Evolutionary conservation across 2,329 filamentous ascomycete species (phyloP).

Genomic region (Aspergillus sergii): DNA sequence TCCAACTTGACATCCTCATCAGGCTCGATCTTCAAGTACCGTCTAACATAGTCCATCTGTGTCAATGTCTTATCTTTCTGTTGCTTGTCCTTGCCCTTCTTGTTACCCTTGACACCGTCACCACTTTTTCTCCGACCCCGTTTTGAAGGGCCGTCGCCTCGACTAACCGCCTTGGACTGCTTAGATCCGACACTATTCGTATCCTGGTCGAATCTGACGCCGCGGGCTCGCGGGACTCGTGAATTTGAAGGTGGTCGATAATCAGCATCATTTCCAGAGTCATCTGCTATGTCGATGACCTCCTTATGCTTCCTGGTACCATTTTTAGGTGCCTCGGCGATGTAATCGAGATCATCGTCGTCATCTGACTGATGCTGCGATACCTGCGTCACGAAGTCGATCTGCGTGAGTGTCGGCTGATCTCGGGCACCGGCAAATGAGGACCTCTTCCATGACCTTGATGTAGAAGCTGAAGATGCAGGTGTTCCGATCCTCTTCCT

Average conservation of each 20-base stretch:
- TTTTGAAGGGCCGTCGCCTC: conserved; percentile 15
- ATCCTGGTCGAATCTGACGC: conserved; percentile 14
- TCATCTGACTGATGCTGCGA: conserved; percentile 22
- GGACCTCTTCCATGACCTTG: conserved; percentile 23
- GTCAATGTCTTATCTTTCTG: conserved; percentile 42
- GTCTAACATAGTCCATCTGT: conserved; percentile 46
- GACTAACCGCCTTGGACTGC: conserved; percentile 18
- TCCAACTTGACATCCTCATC: conserved; percentile 38
- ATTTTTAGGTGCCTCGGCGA: conserved; percentile 20
- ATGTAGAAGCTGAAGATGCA: conserved; percentile 19
- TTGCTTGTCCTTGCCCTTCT: conserved; percentile 26
- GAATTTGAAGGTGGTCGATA: conserved; percentile 18
- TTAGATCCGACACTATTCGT: conserved; percentile 18
- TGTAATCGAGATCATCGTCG: conserved; percentile 35
- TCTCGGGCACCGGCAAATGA: conserved; percentile 24
- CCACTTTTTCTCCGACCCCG: conserved; percentile 25
- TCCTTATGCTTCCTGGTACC: conserved; percentile 15
- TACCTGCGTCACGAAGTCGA: conserved; percentile 39
- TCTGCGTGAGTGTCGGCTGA: conserved; percentile 46
- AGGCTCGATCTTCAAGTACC: conserved; percentile 36
- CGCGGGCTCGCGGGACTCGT: conserved; percentile 13
- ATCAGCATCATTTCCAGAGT: conserved; percentile 27
- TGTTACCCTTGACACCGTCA: conserved; percentile 21
- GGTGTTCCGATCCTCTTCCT: conserved; percentile 17
- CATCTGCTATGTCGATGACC: conserved; percentile 29